Evolutionary conservation across 1,139 yeast genomes (phyloP), one percentile per base, ranked within the genome.

Genomic region (Wickerhamomyces sp.): DNA sequence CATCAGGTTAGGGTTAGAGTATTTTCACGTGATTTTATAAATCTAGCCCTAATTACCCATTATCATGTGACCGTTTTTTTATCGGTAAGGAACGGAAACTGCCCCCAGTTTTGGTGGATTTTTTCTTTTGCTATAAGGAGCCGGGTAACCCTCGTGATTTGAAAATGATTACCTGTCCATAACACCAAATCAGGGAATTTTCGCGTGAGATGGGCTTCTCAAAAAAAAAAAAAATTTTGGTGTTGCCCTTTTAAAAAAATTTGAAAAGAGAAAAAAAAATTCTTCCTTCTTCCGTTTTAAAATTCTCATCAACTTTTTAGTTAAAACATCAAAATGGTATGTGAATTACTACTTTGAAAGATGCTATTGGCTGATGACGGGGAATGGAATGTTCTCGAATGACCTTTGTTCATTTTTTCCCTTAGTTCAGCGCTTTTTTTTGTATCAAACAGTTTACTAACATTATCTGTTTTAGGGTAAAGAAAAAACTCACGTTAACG

Each of bases 401-500:
- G n/a, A n/a, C n/a, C n/a, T n/a, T n/a, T n/a, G n/a, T n/a, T n/a
- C n/a, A n/a, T n/a, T 8, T 26, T 26, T 26, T 9, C n/a, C 20
- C 9, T n/a, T n/a, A n/a, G n/a, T n/a, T n/a, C n/a, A n/a, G n/a
- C n/a, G n/a, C n/a, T n/a, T n/a, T n/a, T n/a, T n/a, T n/a, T n/a
- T n/a, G n/a, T n/a, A n/a, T n/a, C n/a, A n/a, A 13, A 13, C 14
- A 4, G 7, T 14, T 11, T n/a, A 19, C 18, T 14, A 28, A 20
- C 17, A n/a, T 5, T 22, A 17, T 22, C n/a, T n/a, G 5, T 21
- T 12, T 9, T 4, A 40, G 89, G 91, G 95, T 79, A 86, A 86
- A 73, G 95, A 82, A 66, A 88, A 87, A 84, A 66, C 78, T 73
- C 97, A 89, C 86, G 84, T 89, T 74, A 89, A 89, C 95, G 91